Base-by-base conservation (phyloP, 306 rosid genomes). In the Quercus dentata region DNA sequence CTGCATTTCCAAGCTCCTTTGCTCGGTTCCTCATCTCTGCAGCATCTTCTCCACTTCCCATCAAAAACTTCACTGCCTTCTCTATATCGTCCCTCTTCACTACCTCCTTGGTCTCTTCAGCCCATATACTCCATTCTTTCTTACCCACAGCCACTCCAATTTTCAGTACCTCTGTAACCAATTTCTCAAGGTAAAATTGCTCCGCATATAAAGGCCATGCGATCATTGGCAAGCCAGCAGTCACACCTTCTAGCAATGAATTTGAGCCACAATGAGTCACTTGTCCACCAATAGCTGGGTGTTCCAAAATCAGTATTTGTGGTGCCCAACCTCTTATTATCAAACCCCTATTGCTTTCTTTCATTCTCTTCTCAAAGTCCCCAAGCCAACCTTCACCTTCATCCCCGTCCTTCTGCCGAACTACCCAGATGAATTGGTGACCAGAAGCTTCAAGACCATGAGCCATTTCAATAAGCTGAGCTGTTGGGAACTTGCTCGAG, bases 381-480 rank as follows among this genome's bases (percentile, higher is more conserved):
- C 8, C 11, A 7, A 20, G 62, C 62, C 8, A n/a, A 4, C 9
- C 17, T 8, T 49, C 20, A 15, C 63, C 6, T 1, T 62, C 28
- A 6, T 25, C 49, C 1, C 18, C 30, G 10, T 25, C 61, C 33
- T 7, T 61, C 61, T 46, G 21, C 12, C 28, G 12, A 10, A 25
- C 59, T 3, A 68, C 76, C 80, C 80, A 75, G 9, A 81, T 69
- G 73, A 81, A 81, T 6, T 23, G 49, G 1, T 46, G 72, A 5
- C 23, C 23, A 4, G 76, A 70, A 46, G 59, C 49, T 59, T 75
- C 78, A 9, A 59, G 70, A 2, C 54, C 69, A 17, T 75, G 41
- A 58, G 71, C 69, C 62, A 59, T 59, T 61, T 81, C 84, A 3
- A 17, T 15, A 14, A 81, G 6, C 61, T 81, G 84, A 1, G 56